These are phyloP conservation scores for Globisporangium cederbergense DNA, from an alignment of 352 stramenopile genomes.

Conservation along the genomic window DNA sequence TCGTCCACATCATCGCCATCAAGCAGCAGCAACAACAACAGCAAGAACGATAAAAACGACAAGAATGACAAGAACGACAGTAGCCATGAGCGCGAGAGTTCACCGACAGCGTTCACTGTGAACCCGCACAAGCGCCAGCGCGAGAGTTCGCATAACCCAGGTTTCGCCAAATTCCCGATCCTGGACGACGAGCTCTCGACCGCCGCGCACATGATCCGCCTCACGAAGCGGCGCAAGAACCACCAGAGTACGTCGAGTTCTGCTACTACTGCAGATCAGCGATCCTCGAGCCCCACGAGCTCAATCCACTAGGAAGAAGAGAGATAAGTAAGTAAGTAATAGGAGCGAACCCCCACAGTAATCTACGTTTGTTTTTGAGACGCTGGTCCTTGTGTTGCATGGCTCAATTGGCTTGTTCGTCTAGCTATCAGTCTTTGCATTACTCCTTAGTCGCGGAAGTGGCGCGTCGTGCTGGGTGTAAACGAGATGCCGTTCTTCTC, in stretches of 20 bases:
- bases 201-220: conserved; percentile 25
- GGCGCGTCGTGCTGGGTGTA: conserved; percentile 53
- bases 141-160: conserved; percentile 28
- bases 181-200: conserved; percentile 24
- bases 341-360: conserved; percentile 6
- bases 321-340: not conserved
- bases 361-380: conserved; percentile 12
- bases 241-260: conserved; percentile 1
- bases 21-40: conserved; percentile 11
- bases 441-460: conserved; percentile 48
- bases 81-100: conserved; percentile 6
- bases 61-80: conserved; percentile 16
- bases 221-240: conserved; percentile 51
- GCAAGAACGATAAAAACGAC: conserved; percentile 3
- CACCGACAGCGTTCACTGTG: not conserved
- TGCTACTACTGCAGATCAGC: not conserved
- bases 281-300: not conserved
- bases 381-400: not conserved
- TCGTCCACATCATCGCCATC: not conserved
- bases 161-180: conserved; percentile 32
- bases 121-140: conserved; percentile 45
- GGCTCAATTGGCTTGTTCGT: not conserved
- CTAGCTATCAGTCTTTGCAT: not conserved
- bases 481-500: conserved; percentile 42
- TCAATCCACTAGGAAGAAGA: not conserved